A percentile compares a stretch with the other conserved stretches of the same genome.
phyloP scores from a whole-genome alignment of 306 rosid species.

The Hippophae rhamnoides region DNA sequence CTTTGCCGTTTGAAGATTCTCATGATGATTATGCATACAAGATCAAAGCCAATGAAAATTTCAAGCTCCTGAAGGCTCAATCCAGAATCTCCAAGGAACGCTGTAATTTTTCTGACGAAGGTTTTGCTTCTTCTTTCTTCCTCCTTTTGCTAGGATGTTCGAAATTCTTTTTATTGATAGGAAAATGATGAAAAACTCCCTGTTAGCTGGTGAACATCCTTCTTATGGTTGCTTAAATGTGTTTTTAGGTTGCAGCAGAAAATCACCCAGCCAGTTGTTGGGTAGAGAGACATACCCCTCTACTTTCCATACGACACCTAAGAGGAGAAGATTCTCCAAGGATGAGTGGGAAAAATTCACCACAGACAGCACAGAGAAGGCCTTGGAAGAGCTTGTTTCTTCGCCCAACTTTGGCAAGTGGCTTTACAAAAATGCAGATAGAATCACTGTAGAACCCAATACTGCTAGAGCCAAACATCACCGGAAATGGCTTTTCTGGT shows the following conservation, averaged over 20 bases:
- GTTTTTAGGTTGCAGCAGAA: slow-evolving; percentile 31
- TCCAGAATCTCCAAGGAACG: slow-evolving; percentile 22
- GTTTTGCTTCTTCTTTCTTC: slow-evolving; percentile 25
- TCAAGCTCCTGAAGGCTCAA: slow-evolving; percentile 22
- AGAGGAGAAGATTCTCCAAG: slow-evolving; percentile 51
- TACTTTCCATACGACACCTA: slow-evolving; percentile 60
- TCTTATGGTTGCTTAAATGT: slow-evolving; percentile 1
- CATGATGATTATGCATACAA: slow-evolving; percentile 26
- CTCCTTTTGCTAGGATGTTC: background rate
- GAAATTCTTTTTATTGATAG: slow-evolving; percentile 11
- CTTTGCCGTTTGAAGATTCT: slow-evolving; percentile 39
- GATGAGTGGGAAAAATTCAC: slow-evolving; percentile 80
- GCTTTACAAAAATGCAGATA: slow-evolving; percentile 48
- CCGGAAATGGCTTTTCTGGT: slow-evolving; percentile 45
- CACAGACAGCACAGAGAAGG: slow-evolving; percentile 51
- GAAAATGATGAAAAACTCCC: background rate
- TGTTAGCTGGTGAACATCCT: slow-evolving; percentile 1
- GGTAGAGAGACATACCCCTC: slow-evolving; percentile 48
- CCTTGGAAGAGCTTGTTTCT: slow-evolving; percentile 64
- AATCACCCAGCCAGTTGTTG: slow-evolving; percentile 22
- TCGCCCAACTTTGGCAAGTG: slow-evolving; percentile 74
- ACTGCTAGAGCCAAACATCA: slow-evolving; percentile 19
- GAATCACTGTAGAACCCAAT: slow-evolving; percentile 52
- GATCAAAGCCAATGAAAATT: slow-evolving; percentile 27
- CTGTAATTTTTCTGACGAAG: slow-evolving; percentile 44